A percentile compares a stretch with the other conserved stretches of the same genome.
phyloP scores from a whole-genome alignment of 2,329 filamentous ascomycete genomes.

The Madurella fahalii region DNA sequence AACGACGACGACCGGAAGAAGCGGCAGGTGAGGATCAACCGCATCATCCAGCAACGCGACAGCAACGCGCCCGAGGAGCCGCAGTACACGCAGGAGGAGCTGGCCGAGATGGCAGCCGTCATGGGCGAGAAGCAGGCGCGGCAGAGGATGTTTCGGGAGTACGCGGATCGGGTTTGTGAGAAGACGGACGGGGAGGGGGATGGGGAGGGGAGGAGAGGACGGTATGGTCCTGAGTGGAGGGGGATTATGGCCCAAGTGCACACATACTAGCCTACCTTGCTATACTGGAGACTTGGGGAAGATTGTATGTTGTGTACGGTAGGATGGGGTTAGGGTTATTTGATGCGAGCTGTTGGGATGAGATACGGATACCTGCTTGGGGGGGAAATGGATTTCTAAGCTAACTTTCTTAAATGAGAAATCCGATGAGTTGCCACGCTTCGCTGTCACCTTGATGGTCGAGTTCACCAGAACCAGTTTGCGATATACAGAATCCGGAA shows the following conservation, averaged over 20 bases:
- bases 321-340: not conserved
- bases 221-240: not conserved
- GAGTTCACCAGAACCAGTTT: too few relatives aligned
- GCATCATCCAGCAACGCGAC: conserved; percentile 41
- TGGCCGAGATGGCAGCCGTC: conserved; percentile 16
- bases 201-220: not conserved
- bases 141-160: conserved; percentile 21
- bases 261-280: too few relatives aligned
- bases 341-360: too few relatives aligned
- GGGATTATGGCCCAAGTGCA: too few relatives aligned
- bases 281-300: too few relatives aligned
- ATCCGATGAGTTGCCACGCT: too few relatives aligned
- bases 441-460: too few relatives aligned
- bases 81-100: conserved; percentile 28
- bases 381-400: too few relatives aligned
- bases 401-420: too few relatives aligned
- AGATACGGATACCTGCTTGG: too few relatives aligned
- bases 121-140: conserved; percentile 13
- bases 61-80: conserved; percentile 44
- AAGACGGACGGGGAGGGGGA: not conserved
- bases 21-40: conserved; percentile 42
- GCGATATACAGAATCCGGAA: too few relatives aligned
- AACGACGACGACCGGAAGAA: conserved; percentile 42
- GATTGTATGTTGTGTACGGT: not conserved
- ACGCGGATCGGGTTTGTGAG: conserved; percentile 12